A percentile compares a stretch with the other conserved stretches of the same genome.
Conservation (phyloP, 2,329 filamentous ascomycete species). For the Diaporthe sp. region DNA sequence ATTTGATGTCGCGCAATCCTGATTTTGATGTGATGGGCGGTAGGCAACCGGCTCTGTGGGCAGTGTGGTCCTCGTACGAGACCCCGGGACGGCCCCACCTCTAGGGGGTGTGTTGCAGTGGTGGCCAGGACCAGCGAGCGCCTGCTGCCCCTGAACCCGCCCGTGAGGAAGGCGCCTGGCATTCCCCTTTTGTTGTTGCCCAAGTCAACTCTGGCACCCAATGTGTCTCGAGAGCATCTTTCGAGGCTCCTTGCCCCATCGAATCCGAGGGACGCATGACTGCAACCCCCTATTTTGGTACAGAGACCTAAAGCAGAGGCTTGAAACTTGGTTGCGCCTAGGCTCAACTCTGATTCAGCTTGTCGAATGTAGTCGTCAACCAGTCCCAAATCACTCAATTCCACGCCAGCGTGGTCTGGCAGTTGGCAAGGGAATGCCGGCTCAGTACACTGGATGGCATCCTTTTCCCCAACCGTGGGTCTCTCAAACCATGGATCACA, state of each 20-base stretch:
- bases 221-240: constrained; percentile 5
- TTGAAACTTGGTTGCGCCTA: constrained; percentile 9
- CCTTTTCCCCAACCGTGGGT: background rate
- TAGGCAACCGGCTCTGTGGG: background rate
- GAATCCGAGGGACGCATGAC: background rate
- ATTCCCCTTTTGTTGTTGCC: background rate
- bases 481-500: background rate
- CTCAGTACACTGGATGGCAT: background rate
- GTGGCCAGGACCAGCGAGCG: background rate
- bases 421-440: constrained; percentile 3
- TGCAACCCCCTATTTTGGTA: background rate
- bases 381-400: background rate
- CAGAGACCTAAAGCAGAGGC: constrained; percentile 3
- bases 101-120: background rate
- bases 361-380: background rate
- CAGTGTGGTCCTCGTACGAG: background rate
- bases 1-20: background rate
- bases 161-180: background rate
- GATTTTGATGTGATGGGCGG: background rate
- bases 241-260: background rate
- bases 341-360: constrained; percentile 22
- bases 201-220: constrained; percentile 22
- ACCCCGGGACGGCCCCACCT: constrained; percentile 6
- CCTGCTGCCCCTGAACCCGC: background rate
- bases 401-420: background rate